Base-by-base conservation (phyloP, 805 yeast species). In the Candida gorgasii region DNA sequence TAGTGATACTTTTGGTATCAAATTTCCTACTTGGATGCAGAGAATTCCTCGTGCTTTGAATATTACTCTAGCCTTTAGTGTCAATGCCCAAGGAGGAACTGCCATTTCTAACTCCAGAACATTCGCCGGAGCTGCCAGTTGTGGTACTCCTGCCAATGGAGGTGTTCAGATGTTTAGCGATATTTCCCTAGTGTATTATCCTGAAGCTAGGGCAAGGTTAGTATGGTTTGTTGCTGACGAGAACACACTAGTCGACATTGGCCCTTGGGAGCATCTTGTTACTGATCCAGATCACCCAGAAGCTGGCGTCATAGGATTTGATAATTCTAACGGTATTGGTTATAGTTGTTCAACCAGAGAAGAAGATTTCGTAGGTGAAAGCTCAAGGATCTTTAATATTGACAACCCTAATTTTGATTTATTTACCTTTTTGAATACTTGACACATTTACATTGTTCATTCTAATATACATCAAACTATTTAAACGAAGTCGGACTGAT, bases 331-430 rank as follows among this genome's bases (percentile, higher is more conserved):
- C 19, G 53, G 50, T 1, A 28, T 40, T 16, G 53, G 43, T 15
- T 46, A 40, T 36, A 36, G 46, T 11, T 49, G 53, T 44, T 49
- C 47, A 2, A 46, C 45, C 28, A 34, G 27, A n/a, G 36, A 33
- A 16, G 31, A 35, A 18, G 37, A 41, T 18, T 36, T 41, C 15
- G 29, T 34, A 19, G 35, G 14, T 6, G 43, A 34, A 9, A 29
- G 27, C 3, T 7, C 22, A n/a, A 17, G 43, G 15, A 34, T 40
- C 3, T 19, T 40, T 8, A 18, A 24, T 12, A 29, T 13, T 12
- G 14, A 40, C 14, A 13, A 34, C 28, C 34, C 35, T 14, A 17
- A 28, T 9, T 34, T 40, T 15, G 35, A 34, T 17, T 13, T 40
- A n/a, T 11, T 34, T 4, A 27, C 22, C 11, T 34, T 34, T n/a